Percentiles rank a stretch among this genome's conserved stretches.
phyloP scores from a whole-genome alignment of 2,329 filamentous ascomycete genomes.

The Talaromyces verruculosus region DNA sequence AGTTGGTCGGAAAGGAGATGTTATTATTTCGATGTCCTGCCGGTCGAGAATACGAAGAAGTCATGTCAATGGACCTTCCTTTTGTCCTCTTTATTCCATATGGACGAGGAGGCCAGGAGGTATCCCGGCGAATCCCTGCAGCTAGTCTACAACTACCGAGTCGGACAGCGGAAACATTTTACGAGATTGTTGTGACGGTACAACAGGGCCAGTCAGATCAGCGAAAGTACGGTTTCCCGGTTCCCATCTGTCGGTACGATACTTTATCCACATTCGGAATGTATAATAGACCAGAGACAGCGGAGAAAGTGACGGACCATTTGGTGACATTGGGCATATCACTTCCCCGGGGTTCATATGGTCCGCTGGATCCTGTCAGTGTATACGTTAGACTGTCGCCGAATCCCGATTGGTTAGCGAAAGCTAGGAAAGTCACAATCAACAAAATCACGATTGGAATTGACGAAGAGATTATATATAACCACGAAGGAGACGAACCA shows the following conservation, averaged over 20 bases:
- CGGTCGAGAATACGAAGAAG: constrained; percentile 80
- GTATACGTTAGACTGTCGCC: constrained; percentile 94
- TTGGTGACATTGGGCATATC: constrained; percentile 89
- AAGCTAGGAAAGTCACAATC: constrained; percentile 88
- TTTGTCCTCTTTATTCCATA: constrained; percentile 98
- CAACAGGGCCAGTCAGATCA: constrained; percentile 86
- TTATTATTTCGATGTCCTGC: constrained; percentile 82
- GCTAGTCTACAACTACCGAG: constrained; percentile 87
- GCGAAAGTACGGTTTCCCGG: constrained; percentile 86
- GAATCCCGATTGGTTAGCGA: constrained; percentile 86
- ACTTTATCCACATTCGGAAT: constrained; percentile 98
- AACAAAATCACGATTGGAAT: constrained; percentile 91
- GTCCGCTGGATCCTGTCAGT: constrained; percentile 88
- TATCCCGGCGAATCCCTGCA: constrained; percentile 83
- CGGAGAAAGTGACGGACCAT: constrained; percentile 82
- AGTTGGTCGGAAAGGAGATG: constrained; percentile 94
- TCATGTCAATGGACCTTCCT: constrained; percentile 93
- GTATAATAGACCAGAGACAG: constrained; percentile 94
- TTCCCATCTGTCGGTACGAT: constrained; percentile 90
- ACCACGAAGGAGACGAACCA: constrained; percentile 94
- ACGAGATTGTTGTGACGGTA: constrained; percentile 93
- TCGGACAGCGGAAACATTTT: constrained; percentile 93
- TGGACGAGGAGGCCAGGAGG: constrained; percentile 85
- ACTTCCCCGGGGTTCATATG: constrained; percentile 93
- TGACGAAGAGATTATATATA: constrained; percentile 98